Evolutionary conservation across 2,329 filamentous ascomycete species (phyloP), one percentile per base, ranked within the genome.

Genomic region (Colletotrichum neosansevieriae): DNA sequence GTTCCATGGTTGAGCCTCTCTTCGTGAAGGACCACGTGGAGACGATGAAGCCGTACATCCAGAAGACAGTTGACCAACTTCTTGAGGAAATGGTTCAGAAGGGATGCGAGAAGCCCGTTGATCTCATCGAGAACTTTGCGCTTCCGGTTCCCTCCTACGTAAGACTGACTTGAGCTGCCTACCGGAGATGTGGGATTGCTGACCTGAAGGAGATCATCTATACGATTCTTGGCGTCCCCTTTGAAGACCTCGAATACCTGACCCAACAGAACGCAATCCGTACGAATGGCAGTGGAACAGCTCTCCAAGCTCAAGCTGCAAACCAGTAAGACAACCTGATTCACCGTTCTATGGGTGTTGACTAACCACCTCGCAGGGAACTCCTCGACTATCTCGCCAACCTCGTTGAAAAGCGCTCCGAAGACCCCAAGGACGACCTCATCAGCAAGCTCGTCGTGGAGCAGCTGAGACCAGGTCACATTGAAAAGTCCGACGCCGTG

Each of bases 141-240:
- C 73, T 85, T 0, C 83, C 81, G 0, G 78, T 85, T 1, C 83
- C 84, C 1, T 84, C 82, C 17, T 82, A 83, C 69, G 81, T 84
- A 65, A 49, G 77, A 71, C 44, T 17, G 13, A 9, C 11, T n/a
- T 4, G 24, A 29, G 24, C 24, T 29, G 24, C 6, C n/a, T 32
- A 40, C 38, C 36, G 40, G 5, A 32, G 17, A 19, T 24, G 9
- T 24, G 17, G 2, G 19, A 1, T 17, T 38, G 0, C 40, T 45
- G 7, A 32, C 12, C 7, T 19, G 12, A 13, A 6, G 5, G 24
- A 82, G 81, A 83, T 83, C 66, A 85, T 85, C 64, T 85, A 85
- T 72, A 81, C 79, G 12, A 81, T 85, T 29, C 79, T 85, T 3
- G 84, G 84, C 4, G 81, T 85, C 3, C 82, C 84, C 0, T 21